Base-by-base conservation (phyloP, 2,329 filamentous ascomycete genomes). In the Gaeumannomyces sp. region DNA sequence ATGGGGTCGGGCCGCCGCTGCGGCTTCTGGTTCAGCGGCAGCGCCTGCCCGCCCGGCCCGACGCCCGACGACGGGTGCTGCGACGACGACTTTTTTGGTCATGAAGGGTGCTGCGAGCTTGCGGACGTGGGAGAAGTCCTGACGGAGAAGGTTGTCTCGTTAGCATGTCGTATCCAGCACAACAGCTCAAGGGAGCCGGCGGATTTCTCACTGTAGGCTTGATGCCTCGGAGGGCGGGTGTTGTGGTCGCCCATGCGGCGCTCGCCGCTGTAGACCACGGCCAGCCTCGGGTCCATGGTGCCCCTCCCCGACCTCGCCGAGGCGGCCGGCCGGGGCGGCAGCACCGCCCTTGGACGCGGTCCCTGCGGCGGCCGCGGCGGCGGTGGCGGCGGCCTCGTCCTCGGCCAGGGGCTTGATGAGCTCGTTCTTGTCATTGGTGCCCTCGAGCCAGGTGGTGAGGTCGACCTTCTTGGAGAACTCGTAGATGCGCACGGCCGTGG, bases 61-160 rank as follows among this genome's bases (percentile, higher is more conserved):
- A 79, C 72, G 66, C 71, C 58, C 22, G 61, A 22, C n/a, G 59
- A 64, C 16, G 63, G 63, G 45, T 64, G 57, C 16, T 53, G 53
- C 31, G 60, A 61, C 68, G 78, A 72, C 35, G 82, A 75, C 73
- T 87, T 86, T n/a, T 74, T 84, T 83, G 64, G 83, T 85, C 72
- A 95, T 89, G 78, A 96, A 94, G 19, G 87, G 81, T 62, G 88
- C 84, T 50, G 93, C 92, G 69, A 91, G 85, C 79, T 97, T 97
- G 72, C 93, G 91, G 68, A 97, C 90, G 72, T 93, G 89, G 22
- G 93, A 94, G 77, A 98, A 98, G 78, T 99, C 95, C 92, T 97
- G 72, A 27, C n/a, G 33, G 13, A 22, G 14, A 1, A 11, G 5
- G 19, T 4, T 31, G 1, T 2, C 27, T 19, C 19, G 56, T 65